Evolutionary conservation across 2,329 filamentous ascomycete species (phyloP).

Genomic region (Fusarium vanettenii): DNA sequence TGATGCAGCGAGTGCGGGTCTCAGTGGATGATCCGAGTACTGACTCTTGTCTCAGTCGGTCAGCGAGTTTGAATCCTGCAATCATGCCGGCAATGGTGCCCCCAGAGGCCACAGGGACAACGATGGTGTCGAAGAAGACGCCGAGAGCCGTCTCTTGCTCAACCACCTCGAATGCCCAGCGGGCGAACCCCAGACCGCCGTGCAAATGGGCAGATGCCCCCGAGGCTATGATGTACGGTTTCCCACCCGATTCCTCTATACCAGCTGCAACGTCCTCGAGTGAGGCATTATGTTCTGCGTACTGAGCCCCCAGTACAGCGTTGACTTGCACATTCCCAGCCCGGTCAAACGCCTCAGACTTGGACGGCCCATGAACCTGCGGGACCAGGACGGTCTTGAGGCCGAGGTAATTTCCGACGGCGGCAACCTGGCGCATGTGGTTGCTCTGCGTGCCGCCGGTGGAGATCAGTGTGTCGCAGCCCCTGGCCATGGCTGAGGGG

Average conservation of each 20-base stretch:
- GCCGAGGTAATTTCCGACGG: conserved; percentile 24
- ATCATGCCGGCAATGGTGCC: conserved; percentile 6
- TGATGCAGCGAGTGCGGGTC: background rate
- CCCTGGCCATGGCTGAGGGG: conserved; percentile 44
- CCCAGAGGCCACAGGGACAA: conserved; percentile 6
- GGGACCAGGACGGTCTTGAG: background rate
- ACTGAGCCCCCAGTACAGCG: background rate
- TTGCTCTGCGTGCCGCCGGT: conserved; percentile 52
- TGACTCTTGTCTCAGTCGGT: background rate
- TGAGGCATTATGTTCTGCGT: background rate
- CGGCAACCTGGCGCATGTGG: conserved; percentile 51
- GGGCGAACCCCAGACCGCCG: background rate
- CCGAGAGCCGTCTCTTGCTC: background rate
- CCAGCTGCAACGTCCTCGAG: background rate
- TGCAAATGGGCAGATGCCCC: background rate
- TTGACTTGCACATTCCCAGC: background rate
- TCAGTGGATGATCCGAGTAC: background rate
- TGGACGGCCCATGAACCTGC: background rate
- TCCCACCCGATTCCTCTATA: background rate
- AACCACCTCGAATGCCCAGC: background rate
- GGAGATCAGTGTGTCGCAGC: conserved; percentile 47
- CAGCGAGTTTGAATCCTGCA: conserved; percentile 1
- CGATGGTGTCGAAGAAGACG: background rate
- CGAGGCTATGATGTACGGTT: background rate
- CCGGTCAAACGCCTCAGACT: background rate